Evolutionary conservation across 441 rosid species (phyloP), one percentile per base, ranked within the genome.

Genomic region (Pelargonium fulgidum): DNA sequence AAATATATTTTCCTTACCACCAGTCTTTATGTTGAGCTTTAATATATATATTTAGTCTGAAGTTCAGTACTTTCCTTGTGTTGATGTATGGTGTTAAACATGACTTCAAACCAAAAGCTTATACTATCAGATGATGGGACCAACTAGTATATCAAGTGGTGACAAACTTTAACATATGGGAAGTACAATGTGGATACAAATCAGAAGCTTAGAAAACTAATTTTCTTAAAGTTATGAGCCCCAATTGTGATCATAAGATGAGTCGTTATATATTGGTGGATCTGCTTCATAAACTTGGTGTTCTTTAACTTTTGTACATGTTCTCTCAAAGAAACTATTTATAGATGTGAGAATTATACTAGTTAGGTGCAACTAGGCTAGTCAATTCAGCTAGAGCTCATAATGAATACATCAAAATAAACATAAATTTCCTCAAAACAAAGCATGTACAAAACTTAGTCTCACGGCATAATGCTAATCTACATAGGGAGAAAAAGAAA

Each of bases 341-440:
- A 41, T 41, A 41, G 0, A 41, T 3, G 11, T 42, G 47, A 42
- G 47, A 42, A 7, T 42, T 42, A 47, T 50, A 16, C 56, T 50
- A 3, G 14, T 13, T 50, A 50, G 19, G 17, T 50, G 56, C 56
- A 50, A 50, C 56, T n/a, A 50, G 56, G 56, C 56, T 3, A 50
- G 56, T 50, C 5, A 13, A 50, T n/a, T 50, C 13, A 12, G 13
- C 56, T 50, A 2, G 56, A 47, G n/a, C 52, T 47, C 52, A 47
- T 47, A 47, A 42, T 10, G n/a, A 50, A 16, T 13, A 0, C 13
- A 50, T n/a, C 3, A 50, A 50, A 50, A 50, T 50, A n/a, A 50
- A 50, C 56, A 13, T 50, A 50, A 13, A 50, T 50, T 50, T n/a
- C 56, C 56, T n/a, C 52, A 50, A 50, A 50, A 50, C 14, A 50